A percentile compares a stretch with the other conserved stretches of the same genome.
These are phyloP conservation scores for Vitis rupestris DNA, from an alignment of 164 flowering plant genomes.

Conservation along the genomic window DNA sequence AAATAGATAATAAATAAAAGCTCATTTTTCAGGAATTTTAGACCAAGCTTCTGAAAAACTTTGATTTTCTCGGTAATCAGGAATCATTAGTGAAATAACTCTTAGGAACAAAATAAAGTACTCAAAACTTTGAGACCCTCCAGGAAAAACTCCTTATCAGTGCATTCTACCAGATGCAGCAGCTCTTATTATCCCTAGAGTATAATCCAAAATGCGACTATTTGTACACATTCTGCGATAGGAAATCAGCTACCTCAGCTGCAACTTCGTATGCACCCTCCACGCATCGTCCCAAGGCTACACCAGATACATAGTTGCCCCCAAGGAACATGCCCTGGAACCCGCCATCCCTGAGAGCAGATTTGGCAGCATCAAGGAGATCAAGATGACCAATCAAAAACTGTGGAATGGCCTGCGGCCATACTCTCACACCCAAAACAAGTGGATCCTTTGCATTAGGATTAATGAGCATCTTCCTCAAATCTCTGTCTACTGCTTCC, in stretches of 20 bases:
- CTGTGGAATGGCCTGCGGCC: constrained; percentile 97
- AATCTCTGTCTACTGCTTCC: constrained; percentile 82
- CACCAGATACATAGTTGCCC: constrained; percentile 94
- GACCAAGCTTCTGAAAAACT: too few species aligned
- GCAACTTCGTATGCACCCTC: constrained; percentile 90
- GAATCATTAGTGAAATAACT: not conserved
- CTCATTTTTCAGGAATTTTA: too few species aligned
- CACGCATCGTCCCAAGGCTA: constrained; percentile 95
- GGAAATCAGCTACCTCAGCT: constrained; percentile 49
- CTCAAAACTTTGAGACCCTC: not conserved
- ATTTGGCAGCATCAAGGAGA: constrained; percentile 60
- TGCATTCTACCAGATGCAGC: not conserved
- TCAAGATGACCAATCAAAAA: constrained; percentile 87
- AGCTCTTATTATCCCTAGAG: not conserved
- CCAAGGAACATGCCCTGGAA: constrained; percentile 77
- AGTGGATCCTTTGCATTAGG: constrained; percentile 69
- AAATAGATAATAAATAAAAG: too few species aligned
- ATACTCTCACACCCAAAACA: constrained; percentile 74
- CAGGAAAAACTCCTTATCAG: not conserved
- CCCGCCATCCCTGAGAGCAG: constrained; percentile 50
- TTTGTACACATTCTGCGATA: constrained; percentile 45
- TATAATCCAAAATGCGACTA: constrained; percentile 10
- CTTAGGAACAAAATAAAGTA: not conserved
- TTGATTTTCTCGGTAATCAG: too few species aligned
- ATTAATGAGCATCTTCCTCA: constrained; percentile 81